A percentile compares a stretch with the other conserved stretches of the same genome.
phyloP scores from a whole-genome alignment of 208 protist genomes.

The Acanthamoeba triangularis region DNA sequence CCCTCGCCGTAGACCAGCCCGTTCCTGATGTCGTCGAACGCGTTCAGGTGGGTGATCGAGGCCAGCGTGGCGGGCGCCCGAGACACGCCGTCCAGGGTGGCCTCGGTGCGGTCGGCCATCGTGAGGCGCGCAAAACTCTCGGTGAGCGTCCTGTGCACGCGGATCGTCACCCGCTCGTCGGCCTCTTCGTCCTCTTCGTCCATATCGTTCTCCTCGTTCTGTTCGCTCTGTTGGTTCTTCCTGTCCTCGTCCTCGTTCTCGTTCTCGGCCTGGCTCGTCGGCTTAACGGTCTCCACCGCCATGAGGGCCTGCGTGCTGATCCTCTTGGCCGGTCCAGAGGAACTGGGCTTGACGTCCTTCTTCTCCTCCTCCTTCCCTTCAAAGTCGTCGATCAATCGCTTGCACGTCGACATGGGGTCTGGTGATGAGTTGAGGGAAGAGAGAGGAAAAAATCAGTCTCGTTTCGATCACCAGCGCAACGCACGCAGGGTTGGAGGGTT shows the following conservation, averaged over 20 bases:
- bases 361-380: constrained; percentile 50
- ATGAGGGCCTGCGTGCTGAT: background rate
- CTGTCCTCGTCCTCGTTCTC: background rate
- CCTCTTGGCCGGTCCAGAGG: background rate
- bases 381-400: constrained; percentile 71
- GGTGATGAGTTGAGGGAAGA: background rate
- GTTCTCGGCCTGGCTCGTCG: background rate
- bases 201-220: background rate
- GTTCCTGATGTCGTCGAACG: background rate
- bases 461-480: background rate
- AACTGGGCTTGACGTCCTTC: background rate
- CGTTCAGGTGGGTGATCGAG: background rate
- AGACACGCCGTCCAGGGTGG: background rate
- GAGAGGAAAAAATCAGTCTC: background rate
- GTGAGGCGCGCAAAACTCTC: constrained; percentile 48
- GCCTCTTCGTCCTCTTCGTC: constrained; percentile 6
- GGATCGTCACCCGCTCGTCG: background rate
- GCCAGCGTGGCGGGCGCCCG: background rate
- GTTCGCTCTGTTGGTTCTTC: background rate
- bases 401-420: constrained; percentile 37
- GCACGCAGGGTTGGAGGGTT: too few species aligned
- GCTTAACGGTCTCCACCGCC: background rate
- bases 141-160: constrained; percentile 35
- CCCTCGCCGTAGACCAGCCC: background rate
- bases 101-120: background rate